Evolutionary conservation across 2,329 filamentous ascomycete species (phyloP).

Genomic region (Cadophora luteo-olivacea): DNA sequence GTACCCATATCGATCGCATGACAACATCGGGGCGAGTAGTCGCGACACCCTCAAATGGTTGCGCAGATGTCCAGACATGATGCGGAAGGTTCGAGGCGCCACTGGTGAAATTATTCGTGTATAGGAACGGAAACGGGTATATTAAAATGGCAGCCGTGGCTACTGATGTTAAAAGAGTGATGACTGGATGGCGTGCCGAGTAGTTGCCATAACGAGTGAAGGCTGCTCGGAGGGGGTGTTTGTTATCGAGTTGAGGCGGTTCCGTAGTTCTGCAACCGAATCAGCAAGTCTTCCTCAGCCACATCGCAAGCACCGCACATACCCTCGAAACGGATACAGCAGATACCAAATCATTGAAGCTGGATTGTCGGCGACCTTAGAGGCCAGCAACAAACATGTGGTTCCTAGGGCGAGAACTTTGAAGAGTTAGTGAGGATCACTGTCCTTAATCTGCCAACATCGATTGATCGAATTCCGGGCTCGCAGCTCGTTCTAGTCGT

Average conservation of each 20-base stretch:
- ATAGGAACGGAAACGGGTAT: constrained; percentile 79
- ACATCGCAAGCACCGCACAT: constrained; percentile 44
- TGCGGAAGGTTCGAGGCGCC: constrained; percentile 75
- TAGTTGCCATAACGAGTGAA: constrained; percentile 75
- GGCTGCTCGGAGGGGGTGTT: constrained; percentile 68
- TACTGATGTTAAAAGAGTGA: constrained; percentile 77
- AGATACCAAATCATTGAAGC: constrained; percentile 75
- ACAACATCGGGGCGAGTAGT: constrained; percentile 70
- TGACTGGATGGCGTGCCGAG: constrained; percentile 75
- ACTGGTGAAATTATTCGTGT: constrained; percentile 73
- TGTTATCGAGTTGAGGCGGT: constrained; percentile 68
- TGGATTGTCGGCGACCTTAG: constrained; percentile 31
- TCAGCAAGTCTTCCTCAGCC: constrained; percentile 19
- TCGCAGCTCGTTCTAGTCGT: not conserved
- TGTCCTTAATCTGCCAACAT: constrained; percentile 20
- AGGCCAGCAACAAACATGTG: constrained; percentile 28
- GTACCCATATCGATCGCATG: constrained; percentile 83
- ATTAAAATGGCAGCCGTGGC: constrained; percentile 72
- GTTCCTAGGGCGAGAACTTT: constrained; percentile 33
- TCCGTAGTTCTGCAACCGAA: constrained; percentile 68
- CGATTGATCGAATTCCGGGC: constrained; percentile 14
- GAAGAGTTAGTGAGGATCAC: constrained; percentile 28
- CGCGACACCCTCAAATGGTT: constrained; percentile 61
- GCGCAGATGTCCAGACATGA: constrained; percentile 82
- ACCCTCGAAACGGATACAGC: constrained; percentile 79